phyloP scores from a whole-genome alignment of 2,329 filamentous ascomycete species.

The Furcasterigmium sp. region DNA sequence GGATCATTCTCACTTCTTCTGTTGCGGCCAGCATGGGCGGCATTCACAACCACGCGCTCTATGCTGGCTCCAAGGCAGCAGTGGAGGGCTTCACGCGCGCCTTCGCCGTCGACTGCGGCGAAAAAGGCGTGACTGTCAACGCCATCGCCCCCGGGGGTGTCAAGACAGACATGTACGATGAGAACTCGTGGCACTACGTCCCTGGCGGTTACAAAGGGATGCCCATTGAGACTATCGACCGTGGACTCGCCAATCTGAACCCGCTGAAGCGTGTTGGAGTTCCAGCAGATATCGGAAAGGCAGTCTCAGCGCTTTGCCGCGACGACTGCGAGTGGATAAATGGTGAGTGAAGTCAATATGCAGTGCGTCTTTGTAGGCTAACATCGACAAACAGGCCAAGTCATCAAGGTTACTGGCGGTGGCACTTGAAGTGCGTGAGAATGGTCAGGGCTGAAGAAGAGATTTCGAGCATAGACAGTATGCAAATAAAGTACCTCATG shows the following conservation, averaged over 20 bases:
- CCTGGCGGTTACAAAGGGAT: constrained; percentile 49
- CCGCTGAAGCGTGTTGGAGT: constrained; percentile 55
- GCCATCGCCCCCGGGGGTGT: constrained; percentile 68
- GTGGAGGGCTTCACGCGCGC: constrained; percentile 68
- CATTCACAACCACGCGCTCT: constrained; percentile 65
- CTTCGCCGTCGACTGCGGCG: constrained; percentile 67
- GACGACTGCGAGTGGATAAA: constrained; percentile 62
- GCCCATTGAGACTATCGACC: constrained; percentile 47
- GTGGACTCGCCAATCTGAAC: constrained; percentile 49
- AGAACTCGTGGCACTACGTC: constrained; percentile 63
- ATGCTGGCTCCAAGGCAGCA: constrained; percentile 68
- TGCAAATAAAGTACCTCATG: no score
- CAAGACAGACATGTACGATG: constrained; percentile 73
- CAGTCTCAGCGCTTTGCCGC: constrained; percentile 49
- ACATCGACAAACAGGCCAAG: constrained; percentile 47
- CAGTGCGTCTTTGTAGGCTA: no score
- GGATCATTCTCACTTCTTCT: constrained; percentile 68
- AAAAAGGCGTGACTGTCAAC: constrained; percentile 64
- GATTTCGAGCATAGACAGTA: neutral
- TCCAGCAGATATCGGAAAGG: constrained; percentile 54
- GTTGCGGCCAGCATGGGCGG: constrained; percentile 63
- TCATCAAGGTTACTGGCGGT: constrained; percentile 33
- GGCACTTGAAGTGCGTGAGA: constrained; percentile 7
- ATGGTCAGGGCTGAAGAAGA: neutral
- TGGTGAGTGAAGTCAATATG: constrained; percentile 35